Percentiles rank a stretch among this genome's conserved stretches.
phyloP scores from a whole-genome alignment of 1,284 basidiomycete species.

The Gymnopus androsaceus region DNA sequence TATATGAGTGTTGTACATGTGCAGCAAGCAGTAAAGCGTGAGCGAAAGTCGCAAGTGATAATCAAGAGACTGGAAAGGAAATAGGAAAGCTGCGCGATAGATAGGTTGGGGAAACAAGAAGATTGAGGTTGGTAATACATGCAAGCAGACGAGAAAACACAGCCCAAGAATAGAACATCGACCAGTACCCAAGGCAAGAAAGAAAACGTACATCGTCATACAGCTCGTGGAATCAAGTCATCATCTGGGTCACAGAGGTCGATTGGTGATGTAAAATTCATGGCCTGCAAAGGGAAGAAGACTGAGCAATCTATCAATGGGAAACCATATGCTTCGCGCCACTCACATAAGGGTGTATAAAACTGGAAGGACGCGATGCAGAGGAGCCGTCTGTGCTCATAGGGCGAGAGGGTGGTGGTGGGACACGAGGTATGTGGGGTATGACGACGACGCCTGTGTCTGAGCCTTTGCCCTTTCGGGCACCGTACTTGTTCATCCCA shows the following conservation, averaged over 20 bases:
- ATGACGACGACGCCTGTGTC: conserved; percentile 10
- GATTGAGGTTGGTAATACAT: no score
- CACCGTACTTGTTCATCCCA: not conserved
- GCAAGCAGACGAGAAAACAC: not conserved
- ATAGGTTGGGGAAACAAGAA: no score
- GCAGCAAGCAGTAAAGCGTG: no score
- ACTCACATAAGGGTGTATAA: conserved; percentile 41
- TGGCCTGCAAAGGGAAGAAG: conserved; percentile 28
- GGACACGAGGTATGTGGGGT: conserved; percentile 6
- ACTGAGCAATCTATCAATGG: not conserved
- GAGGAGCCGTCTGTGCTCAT: not conserved
- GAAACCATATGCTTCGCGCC: not conserved
- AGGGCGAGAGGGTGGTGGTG: not conserved
- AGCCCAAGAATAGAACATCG: not conserved
- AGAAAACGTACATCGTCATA: conserved; percentile 4
- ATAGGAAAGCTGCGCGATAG: no score
- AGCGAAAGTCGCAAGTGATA: no score
- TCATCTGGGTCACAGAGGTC: conserved; percentile 33
- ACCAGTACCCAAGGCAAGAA: not conserved
- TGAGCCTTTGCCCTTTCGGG: not conserved
- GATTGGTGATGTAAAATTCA: conserved; percentile 44
- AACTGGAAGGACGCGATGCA: not conserved
- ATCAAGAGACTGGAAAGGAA: no score
- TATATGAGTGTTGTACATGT: no score
- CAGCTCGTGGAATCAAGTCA: conserved; percentile 8